Conservation (phyloP, 768 basidiomycete genomes). For the Trametes maxima region DNA sequence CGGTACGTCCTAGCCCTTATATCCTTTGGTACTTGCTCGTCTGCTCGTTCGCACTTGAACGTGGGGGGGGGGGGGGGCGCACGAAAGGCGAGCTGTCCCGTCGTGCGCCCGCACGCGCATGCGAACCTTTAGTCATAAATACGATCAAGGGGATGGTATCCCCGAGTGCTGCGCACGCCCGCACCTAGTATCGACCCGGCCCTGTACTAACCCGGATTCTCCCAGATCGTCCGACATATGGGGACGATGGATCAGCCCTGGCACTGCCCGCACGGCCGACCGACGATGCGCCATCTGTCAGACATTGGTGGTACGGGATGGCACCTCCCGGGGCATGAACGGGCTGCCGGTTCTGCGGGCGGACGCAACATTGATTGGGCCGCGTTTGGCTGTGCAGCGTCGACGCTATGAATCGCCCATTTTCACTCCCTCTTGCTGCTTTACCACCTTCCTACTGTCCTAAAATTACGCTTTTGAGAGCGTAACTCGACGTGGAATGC, state of each 20-base stretch:
- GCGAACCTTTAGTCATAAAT: no score
- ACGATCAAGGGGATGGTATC: no score
- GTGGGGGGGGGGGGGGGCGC: no score
- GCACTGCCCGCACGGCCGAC: conserved; percentile 87
- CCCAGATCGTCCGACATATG: conserved; percentile 78
- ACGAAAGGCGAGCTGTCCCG: no score
- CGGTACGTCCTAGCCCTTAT: conserved; percentile 44
- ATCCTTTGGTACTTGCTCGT: background rate
- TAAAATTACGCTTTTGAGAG: no score
- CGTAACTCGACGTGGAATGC: no score
- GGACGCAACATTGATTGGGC: conserved; percentile 17
- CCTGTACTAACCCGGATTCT: background rate
- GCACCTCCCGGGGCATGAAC: conserved; percentile 1
- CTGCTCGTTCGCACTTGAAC: no score
- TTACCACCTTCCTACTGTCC: no score
- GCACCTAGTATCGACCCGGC: background rate
- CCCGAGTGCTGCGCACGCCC: no score
- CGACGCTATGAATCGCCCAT: background rate
- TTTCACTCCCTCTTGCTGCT: no score
- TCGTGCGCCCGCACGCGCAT: no score
- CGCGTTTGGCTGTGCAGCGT: conserved; percentile 10
- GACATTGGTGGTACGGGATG: conserved; percentile 44
- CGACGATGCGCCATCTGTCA: conserved; percentile 77
- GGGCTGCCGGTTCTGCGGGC: background rate
- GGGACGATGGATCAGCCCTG: conserved; percentile 84